These are phyloP conservation scores for Zygoascus hellenicus DNA, from an alignment of 1,139 yeast genomes.

Conservation along the genomic window DNA sequence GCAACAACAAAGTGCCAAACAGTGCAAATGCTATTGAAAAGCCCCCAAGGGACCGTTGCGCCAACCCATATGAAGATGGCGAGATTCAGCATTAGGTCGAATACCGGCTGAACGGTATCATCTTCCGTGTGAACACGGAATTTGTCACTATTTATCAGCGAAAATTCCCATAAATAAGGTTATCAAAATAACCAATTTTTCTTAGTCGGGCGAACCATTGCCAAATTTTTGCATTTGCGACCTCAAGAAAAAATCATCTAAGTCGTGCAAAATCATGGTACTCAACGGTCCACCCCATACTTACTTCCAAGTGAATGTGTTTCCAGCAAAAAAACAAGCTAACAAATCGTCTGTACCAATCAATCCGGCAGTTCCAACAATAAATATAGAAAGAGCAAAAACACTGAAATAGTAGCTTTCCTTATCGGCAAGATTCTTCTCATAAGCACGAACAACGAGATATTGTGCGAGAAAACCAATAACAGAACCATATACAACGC, in stretches of 20 bases:
- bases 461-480: conserved; percentile 32
- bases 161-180: neutral
- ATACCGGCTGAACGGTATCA: conserved; percentile 30
- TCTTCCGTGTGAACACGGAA: conserved; percentile 30
- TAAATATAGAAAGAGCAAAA: conserved; percentile 64
- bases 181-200: neutral
- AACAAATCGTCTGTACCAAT: conserved; percentile 38
- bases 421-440: conserved; percentile 37
- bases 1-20: conserved; percentile 34
- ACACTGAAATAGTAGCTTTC: conserved; percentile 64
- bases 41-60: conserved; percentile 36
- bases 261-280: neutral
- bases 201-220: neutral
- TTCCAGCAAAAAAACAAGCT: conserved; percentile 37
- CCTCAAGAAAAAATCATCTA: neutral
- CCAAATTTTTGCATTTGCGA: neutral
- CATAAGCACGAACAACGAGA: conserved; percentile 26
- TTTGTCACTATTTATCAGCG: conserved; percentile 27
- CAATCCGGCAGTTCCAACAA: conserved; percentile 45
- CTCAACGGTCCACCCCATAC: conserved; percentile 1
- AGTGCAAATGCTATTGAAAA: conserved; percentile 23
- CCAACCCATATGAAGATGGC: conserved; percentile 37
- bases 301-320: conserved; percentile 29
- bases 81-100: conserved; percentile 34
- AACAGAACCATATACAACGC: conserved; percentile 32